A percentile compares a stretch with the other conserved stretches of the same genome.
These are phyloP conservation scores for Pseudocercospora fijiensis DNA, from an alignment of 2,329 filamentous ascomycete genomes.

Conservation along the genomic window DNA sequence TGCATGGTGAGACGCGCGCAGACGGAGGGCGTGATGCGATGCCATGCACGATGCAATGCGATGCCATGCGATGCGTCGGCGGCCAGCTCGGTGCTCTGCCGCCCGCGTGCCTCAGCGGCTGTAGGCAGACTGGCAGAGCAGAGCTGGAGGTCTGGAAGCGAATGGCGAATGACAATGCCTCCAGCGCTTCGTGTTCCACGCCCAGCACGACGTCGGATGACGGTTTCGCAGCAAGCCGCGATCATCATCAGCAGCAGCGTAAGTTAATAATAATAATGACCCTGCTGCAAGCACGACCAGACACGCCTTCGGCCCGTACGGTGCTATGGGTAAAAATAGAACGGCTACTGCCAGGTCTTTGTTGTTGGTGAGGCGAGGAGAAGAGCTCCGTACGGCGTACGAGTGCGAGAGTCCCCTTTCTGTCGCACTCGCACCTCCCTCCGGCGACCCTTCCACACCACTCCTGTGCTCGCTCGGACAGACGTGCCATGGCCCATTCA, in stretches of 20 bases:
- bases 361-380: too few relatives aligned
- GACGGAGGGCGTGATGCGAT: background rate
- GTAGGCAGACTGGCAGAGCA: background rate
- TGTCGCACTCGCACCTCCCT: conserved; percentile 5
- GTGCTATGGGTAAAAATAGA: background rate
- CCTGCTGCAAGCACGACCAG: background rate
- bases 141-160: too few relatives aligned
- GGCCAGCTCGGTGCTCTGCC: background rate
- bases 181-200: background rate
- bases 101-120: background rate
- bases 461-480: background rate
- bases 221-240: background rate
- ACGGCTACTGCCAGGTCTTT: background rate
- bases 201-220: background rate
- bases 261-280: too few relatives aligned
- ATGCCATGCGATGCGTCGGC: too few relatives aligned
- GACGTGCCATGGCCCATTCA: background rate
- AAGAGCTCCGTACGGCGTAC: too few relatives aligned
- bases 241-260: background rate
- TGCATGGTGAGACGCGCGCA: background rate
- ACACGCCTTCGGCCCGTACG: background rate
- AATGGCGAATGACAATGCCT: too few relatives aligned
- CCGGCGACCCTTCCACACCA: background rate
- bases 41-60: too few relatives aligned
- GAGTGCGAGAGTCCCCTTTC: background rate